These are phyloP conservation scores for Jasminum sambac DNA, from an alignment of 257 asterid species.

Conservation along the genomic window DNA sequence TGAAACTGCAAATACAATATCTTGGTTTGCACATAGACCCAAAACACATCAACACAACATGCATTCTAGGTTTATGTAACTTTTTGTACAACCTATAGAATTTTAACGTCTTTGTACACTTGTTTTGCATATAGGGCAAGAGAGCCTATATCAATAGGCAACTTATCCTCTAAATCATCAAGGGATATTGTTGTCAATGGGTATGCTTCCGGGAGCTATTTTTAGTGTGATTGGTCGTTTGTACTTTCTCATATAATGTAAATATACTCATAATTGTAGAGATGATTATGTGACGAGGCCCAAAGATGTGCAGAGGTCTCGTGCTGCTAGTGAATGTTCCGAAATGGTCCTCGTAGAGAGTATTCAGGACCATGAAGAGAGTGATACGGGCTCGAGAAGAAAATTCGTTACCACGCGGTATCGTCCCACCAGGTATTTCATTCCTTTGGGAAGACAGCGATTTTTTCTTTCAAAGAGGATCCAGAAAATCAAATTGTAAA, in stretches of 20 bases:
- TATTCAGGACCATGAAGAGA: too few relatives aligned
- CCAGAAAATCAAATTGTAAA: neutral
- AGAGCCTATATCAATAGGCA: constrained; percentile 38
- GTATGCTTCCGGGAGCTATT: constrained; percentile 38
- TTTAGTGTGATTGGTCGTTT: neutral
- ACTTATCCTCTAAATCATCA: constrained; percentile 41
- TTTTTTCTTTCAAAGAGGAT: neutral
- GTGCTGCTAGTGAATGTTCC: constrained; percentile 45
- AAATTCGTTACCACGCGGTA: constrained; percentile 53
- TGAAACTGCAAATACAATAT: constrained; percentile 1
- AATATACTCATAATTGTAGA: constrained; percentile 39
- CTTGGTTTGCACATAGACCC: neutral
- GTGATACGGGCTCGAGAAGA: constrained; percentile 61
- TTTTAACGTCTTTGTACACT: neutral
- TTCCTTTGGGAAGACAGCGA: neutral
- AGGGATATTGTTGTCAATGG: constrained; percentile 53
- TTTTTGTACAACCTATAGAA: neutral
- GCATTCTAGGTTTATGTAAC: constrained; percentile 3
- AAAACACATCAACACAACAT: neutral
- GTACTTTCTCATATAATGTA: neutral
- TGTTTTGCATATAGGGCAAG: constrained; percentile 41
- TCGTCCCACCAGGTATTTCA: constrained; percentile 49
- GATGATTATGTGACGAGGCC: constrained; percentile 71
- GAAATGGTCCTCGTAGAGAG: too few relatives aligned
- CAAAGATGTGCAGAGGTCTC: constrained; percentile 56